phyloP scores from a whole-genome alignment of 257 asterid genomes.

The Solanum raphanifolium region DNA sequence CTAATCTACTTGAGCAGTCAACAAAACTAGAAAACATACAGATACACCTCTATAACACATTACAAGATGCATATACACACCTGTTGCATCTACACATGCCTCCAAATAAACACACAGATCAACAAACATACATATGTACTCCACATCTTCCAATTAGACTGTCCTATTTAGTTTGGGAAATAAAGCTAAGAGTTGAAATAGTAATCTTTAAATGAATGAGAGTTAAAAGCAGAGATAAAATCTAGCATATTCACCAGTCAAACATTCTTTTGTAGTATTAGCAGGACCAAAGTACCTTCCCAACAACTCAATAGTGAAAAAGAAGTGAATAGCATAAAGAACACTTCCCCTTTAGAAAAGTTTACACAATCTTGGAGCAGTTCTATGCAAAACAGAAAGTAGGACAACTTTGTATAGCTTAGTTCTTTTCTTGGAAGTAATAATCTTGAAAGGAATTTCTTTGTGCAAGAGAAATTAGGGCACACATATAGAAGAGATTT shows the following conservation, averaged over 20 bases:
- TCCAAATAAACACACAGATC: neutral
- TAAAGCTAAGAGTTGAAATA: neutral
- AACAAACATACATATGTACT: neutral
- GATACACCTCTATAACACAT: neutral
- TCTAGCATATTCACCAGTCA: neutral
- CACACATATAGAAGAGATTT: neutral
- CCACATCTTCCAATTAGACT: neutral
- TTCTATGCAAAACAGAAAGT: neutral
- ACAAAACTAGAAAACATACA: neutral
- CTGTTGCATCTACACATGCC: neutral
- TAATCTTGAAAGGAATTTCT: neutral
- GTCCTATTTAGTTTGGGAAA: neutral
- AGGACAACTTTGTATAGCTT: neutral
- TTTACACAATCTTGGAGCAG: neutral
- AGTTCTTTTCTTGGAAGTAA: neutral
- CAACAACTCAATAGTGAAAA: neutral
- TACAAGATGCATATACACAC: neutral
- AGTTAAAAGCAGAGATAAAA: neutral
- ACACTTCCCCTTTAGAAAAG: neutral
- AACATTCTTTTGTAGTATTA: neutral
- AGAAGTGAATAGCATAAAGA: neutral
- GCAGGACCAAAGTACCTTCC: neutral
- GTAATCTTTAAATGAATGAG: neutral
- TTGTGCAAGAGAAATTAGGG: neutral
- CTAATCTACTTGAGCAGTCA: neutral